Evolutionary conservation across 2,329 filamentous ascomycete genomes (phyloP).

Genomic region (Pseudogymnoascus sp.): DNA sequence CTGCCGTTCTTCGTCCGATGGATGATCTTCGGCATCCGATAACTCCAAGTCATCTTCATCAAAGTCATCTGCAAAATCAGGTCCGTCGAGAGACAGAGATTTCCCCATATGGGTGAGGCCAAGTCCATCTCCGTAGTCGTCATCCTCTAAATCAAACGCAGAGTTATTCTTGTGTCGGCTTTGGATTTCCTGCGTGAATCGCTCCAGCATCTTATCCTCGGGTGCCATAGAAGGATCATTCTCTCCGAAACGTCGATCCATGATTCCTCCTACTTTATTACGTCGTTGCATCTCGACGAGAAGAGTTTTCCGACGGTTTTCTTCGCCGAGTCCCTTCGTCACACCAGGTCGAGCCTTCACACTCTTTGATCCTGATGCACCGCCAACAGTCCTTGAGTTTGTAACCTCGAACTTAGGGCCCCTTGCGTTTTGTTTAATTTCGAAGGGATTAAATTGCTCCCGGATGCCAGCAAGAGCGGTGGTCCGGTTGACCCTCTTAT

Average conservation of each 20-base stretch:
- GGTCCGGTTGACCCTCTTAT: slow-evolving; percentile 70
- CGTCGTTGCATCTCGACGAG: slow-evolving; percentile 83
- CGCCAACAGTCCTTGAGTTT: slow-evolving; percentile 50
- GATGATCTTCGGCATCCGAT: slow-evolving; percentile 50
- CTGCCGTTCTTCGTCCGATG: slow-evolving; percentile 46
- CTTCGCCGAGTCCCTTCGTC: slow-evolving; percentile 78
- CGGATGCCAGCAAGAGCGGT: slow-evolving; percentile 78
- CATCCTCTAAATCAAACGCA: slow-evolving; percentile 86
- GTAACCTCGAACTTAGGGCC: slow-evolving; percentile 82
- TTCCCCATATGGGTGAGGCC: slow-evolving; percentile 79
- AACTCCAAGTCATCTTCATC: slow-evolving; percentile 64
- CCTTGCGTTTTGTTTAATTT: slow-evolving; percentile 72
- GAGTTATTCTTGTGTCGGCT: slow-evolving; percentile 67
- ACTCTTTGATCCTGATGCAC: slow-evolving; percentile 44
- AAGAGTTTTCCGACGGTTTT: slow-evolving; percentile 73
- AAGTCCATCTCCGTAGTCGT: slow-evolving; percentile 58
- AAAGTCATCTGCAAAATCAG: slow-evolving; percentile 61
- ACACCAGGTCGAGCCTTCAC: slow-evolving; percentile 71
- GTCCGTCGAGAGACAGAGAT: slow-evolving; percentile 57
- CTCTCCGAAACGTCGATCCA: slow-evolving; percentile 93
- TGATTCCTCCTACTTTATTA: slow-evolving; percentile 85
- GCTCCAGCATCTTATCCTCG: slow-evolving; percentile 84
- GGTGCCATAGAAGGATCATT: slow-evolving; percentile 89
- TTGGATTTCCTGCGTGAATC: slow-evolving; percentile 85
- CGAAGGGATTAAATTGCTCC: slow-evolving; percentile 97